A percentile compares a stretch with the other conserved stretches of the same genome.
Evolutionary conservation across 345 rosid genomes (phyloP).

Genomic region (Sisymbrium altissimum): DNA sequence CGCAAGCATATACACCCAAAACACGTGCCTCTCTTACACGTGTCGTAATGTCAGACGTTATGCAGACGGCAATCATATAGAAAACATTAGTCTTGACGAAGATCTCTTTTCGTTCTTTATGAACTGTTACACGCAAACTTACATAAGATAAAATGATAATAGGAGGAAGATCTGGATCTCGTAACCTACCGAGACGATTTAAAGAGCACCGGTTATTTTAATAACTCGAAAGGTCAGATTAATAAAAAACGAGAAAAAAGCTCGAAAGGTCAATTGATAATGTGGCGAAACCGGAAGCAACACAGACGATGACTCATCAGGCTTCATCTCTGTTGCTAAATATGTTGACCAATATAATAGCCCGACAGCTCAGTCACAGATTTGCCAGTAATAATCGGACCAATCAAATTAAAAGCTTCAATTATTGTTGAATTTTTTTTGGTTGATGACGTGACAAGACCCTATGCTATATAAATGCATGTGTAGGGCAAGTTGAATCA

Average conservation of each 20-base stretch:
- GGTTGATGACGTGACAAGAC: slow-evolving; percentile 24
- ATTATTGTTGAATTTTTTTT: slow-evolving; percentile 34
- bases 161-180: neutral
- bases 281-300: slow-evolving; percentile 50
- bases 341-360: slow-evolving; percentile 30
- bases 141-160: neutral
- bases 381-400: slow-evolving; percentile 21
- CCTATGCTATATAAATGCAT: slow-evolving; percentile 10
- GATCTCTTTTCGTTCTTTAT: neutral
- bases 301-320: slow-evolving; percentile 40
- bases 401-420: slow-evolving; percentile 22
- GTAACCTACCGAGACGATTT: neutral
- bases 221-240: neutral
- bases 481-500: neutral
- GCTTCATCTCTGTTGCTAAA: slow-evolving; percentile 22
- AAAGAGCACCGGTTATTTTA: neutral
- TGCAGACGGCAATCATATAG: neutral
- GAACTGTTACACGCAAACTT: neutral
- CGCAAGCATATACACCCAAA: neutral
- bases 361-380: slow-evolving; percentile 38
- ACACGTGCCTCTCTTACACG: neutral
- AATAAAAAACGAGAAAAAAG: neutral
- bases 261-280: slow-evolving; percentile 25
- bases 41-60: neutral
- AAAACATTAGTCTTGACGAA: neutral